Conservation (phyloP, 129 eudicot genomes). For the Helianthus annuus region HanXRQr2.0-SUNRISE NC_035444.2:150706565-150707064, state of each 20-base stretch:
- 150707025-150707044: conserved; percentile 12
- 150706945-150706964: conserved; percentile 68
- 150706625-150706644: not conserved
- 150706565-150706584: conserved; percentile 26
- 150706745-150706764: conserved; percentile 90
- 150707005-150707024: not conserved
- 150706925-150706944: conserved; percentile 86
- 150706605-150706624: conserved; percentile 15
- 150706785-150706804: conserved; percentile 47
- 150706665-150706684: conserved; percentile 12
- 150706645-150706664: conserved; percentile 14
- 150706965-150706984: not conserved
- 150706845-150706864: conserved; percentile 69
- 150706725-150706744: conserved; percentile 86
- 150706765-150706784: conserved; percentile 71
- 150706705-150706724: conserved; percentile 42
- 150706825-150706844: conserved; percentile 77
- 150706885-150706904: conserved; percentile 47
- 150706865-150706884: conserved; percentile 74
- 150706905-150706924: conserved; percentile 49
- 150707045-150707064: not conserved
- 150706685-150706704: not conserved
- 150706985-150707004: not conserved
- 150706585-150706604: conserved; percentile 29
- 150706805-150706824: conserved; percentile 53